Percentiles rank a stretch among this genome's conserved stretches.
phyloP scores from a whole-genome alignment of 768 basidiomycete species.

The Panellus pusillus region DNA sequence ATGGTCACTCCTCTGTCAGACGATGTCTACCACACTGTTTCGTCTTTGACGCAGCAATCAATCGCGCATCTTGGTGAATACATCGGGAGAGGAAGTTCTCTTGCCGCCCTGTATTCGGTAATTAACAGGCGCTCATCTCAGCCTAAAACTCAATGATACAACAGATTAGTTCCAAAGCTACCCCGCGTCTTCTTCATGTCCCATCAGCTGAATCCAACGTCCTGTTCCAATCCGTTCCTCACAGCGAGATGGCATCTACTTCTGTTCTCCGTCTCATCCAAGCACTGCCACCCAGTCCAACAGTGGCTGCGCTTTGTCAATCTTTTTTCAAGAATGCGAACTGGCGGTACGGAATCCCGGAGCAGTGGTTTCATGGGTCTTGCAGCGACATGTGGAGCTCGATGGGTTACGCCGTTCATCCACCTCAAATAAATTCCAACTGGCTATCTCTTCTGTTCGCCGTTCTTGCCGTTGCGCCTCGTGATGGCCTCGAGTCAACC shows the following conservation, averaged over 20 bases:
- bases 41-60: slow-evolving; percentile 43
- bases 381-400: slow-evolving; percentile 48
- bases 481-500: slow-evolving; percentile 1
- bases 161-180: slow-evolving; percentile 37
- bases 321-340: slow-evolving; percentile 47
- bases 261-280: slow-evolving; percentile 34
- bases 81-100: slow-evolving; percentile 46
- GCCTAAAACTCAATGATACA: slow-evolving; percentile 3
- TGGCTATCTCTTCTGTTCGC: slow-evolving; percentile 54
- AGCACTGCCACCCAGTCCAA: slow-evolving; percentile 32
- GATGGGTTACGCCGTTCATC: slow-evolving; percentile 33
- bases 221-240: slow-evolving; percentile 8
- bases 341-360: slow-evolving; percentile 52
- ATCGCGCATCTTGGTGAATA: slow-evolving; percentile 50
- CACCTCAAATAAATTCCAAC: slow-evolving; percentile 45
- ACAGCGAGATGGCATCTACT: slow-evolving; percentile 9
- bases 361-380: slow-evolving; percentile 46
- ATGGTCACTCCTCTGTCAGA: slow-evolving; percentile 27
- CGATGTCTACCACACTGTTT: slow-evolving; percentile 40
- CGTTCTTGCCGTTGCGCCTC: slow-evolving; percentile 44
- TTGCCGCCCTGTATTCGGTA: slow-evolving; percentile 49
- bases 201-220: slow-evolving; percentile 38
- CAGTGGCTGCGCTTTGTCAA: slow-evolving; percentile 36
- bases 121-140: slow-evolving; percentile 8
- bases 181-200: slow-evolving; percentile 39